Percentiles rank a stretch among this genome's conserved stretches.
These are phyloP conservation scores for Phytophthora vignae DNA, from an alignment of 352 stramenopile genomes.

Conservation along the genomic window DNA sequence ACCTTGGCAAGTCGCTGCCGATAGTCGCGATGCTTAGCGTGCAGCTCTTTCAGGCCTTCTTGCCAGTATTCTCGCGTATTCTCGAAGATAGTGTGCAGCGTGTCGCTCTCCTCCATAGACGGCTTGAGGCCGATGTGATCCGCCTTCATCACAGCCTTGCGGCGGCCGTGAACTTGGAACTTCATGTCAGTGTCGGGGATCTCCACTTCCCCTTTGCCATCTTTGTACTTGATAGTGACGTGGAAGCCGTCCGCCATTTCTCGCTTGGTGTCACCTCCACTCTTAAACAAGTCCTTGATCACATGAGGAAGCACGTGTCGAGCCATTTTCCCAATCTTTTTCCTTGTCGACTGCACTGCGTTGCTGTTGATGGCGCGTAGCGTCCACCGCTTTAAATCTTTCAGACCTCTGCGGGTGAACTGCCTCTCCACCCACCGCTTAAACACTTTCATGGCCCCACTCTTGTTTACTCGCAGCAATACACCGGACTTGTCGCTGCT, in stretches of 20 bases:
- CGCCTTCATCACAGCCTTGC: constrained; percentile 2
- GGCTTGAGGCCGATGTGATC: constrained; percentile 3
- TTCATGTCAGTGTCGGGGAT: neutral
- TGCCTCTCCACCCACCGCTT: too few relatives aligned
- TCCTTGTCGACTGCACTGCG: too few relatives aligned
- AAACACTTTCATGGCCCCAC: too few relatives aligned
- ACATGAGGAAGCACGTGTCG: neutral
- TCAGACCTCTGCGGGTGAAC: neutral
- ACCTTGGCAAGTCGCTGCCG: neutral
- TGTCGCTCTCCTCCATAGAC: constrained; percentile 1
- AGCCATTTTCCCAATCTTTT: too few relatives aligned
- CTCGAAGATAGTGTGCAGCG: neutral
- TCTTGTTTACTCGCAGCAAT: neutral
- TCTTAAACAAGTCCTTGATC: neutral
- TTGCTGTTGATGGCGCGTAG: too few relatives aligned
- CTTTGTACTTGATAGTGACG: neutral
- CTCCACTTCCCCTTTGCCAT: neutral
- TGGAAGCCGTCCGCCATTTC: neutral
- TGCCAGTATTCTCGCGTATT: neutral
- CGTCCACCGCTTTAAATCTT: neutral
- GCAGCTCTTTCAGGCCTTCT: neutral
- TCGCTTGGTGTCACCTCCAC: neutral
- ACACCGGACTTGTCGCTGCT: neutral
- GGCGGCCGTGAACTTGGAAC: neutral
- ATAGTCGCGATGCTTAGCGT: neutral